Percentiles rank a stretch among this genome's conserved stretches.
phyloP scores from a whole-genome alignment of 352 stramenopile genomes.

The Phytophthora tentaculata region DNA sequence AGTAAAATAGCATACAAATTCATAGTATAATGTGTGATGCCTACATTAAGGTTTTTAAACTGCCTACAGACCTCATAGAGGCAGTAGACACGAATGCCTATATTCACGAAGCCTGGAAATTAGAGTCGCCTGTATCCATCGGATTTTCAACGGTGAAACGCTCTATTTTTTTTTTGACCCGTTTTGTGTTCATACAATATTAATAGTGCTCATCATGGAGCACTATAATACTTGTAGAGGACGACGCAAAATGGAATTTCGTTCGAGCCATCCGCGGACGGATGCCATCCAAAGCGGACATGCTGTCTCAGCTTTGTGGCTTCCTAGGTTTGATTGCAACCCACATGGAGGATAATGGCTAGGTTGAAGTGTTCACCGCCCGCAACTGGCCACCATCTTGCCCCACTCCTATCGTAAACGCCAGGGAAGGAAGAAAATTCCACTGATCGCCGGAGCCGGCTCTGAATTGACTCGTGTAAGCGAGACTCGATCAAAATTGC shows the following conservation, averaged over 20 bases:
- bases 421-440: not conserved
- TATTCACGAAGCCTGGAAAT: too few species aligned
- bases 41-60: too few species aligned
- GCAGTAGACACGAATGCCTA: too few species aligned
- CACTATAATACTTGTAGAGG: not conserved
- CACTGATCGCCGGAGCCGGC: not conserved
- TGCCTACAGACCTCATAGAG: too few species aligned
- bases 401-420: constrained; percentile 9
- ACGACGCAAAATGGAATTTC: constrained; percentile 5
- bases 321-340: constrained; percentile 12
- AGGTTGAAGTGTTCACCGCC: not conserved
- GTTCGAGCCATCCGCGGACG: constrained; percentile 12
- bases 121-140: constrained; percentile 11
- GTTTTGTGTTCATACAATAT: not conserved
- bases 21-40: too few species aligned
- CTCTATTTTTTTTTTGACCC: constrained; percentile 1
- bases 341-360: constrained; percentile 20
- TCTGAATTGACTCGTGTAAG: not conserved
- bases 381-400: constrained; percentile 13
- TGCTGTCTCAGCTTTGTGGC: constrained; percentile 18
- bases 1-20: too few species aligned
- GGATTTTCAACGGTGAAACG: constrained; percentile 2
- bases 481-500: not conserved
- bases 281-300: not conserved
- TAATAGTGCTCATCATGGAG: not conserved